Evolutionary conservation across 2,329 filamentous ascomycete genomes (phyloP), one percentile per base, ranked within the genome.

Genomic region (Diaporthe sp.): DNA sequence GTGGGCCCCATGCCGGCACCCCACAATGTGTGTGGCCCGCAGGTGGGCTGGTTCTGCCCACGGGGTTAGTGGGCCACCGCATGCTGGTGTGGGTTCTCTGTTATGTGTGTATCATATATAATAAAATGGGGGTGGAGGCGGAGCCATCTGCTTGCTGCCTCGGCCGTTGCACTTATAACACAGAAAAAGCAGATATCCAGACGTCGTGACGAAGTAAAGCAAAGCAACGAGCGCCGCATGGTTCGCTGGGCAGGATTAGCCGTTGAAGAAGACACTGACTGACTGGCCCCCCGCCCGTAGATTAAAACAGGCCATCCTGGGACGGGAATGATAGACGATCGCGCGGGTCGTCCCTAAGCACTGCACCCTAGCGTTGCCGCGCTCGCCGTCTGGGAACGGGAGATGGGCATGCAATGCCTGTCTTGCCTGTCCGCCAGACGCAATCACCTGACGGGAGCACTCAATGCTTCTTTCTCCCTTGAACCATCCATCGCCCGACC

Each of bases 271-370:
- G 45, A n/a, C n/a, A n/a, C n/a, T n/a, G n/a, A 47, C 55, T 58
- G 57, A 38, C 28, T 35, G 10, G 5, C 28, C 42, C 60, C 33
- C 57, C 30, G 33, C 45, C 35, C 22, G 10, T 33, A 19, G 30
- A 52, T 35, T 33, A 68, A n/a, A n/a, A 67, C 75, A 74, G 64
- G 72, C 69, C 45, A 74, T 72, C 75, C 72, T 76, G 64, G 75
- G 75, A 72, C 75, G 75, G 68, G 73, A 74, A 70, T 50, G 64
- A 40, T 40, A 47, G 72, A 55, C 38, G 58, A 74, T 68, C 74
- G 66, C 22, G 28, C 74, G 68, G 68, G 75, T 55, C 42, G 68
- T 69, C 35, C 68, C 68, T 70, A 52, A 45, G 19, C 57, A 60
- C 35, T 50, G 33, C 54, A 17, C 25, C 25, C 35, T 72, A 61